Conservation (phyloP, 805 yeast species). For the Nadsonia fulvescens region DNA sequence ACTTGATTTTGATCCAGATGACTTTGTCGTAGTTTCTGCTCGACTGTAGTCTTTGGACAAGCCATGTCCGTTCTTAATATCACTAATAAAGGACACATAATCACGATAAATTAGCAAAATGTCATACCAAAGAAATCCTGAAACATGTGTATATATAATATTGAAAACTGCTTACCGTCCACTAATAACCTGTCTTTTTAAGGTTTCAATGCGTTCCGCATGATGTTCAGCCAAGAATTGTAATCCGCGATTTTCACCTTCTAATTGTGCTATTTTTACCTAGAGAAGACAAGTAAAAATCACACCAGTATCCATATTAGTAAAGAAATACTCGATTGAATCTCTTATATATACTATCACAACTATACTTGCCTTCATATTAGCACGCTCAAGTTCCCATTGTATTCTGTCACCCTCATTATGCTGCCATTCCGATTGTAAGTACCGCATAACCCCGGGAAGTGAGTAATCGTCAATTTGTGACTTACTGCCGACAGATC, state of each 20-base stretch:
- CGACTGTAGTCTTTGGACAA: slow-evolving; percentile 8
- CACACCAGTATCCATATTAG: neutral
- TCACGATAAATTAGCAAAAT: slow-evolving; percentile 3
- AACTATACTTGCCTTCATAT: slow-evolving; percentile 27
- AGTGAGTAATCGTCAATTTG: slow-evolving; percentile 4
- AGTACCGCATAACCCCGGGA: slow-evolving; percentile 43
- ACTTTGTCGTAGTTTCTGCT: slow-evolving; percentile 1
- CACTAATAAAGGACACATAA: slow-evolving; percentile 4
- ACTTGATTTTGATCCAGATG: neutral
- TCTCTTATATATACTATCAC: neutral
- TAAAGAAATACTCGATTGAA: neutral
- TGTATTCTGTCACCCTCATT: slow-evolving; percentile 41
- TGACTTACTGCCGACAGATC: too few relatives aligned
- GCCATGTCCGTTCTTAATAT: slow-evolving; percentile 2
- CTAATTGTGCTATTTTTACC: slow-evolving; percentile 29
- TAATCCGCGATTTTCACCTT: slow-evolving; percentile 32
- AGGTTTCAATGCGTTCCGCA: slow-evolving; percentile 14
- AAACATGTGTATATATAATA: neutral
- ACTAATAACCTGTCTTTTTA: slow-evolving; percentile 11
- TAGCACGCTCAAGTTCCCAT: slow-evolving; percentile 44
- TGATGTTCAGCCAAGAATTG: slow-evolving; percentile 14
- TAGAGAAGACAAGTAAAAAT: slow-evolving; percentile 1
- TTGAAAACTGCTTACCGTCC: slow-evolving; percentile 7
- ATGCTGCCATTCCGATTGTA: slow-evolving; percentile 44
- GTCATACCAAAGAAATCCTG: neutral